Evolutionary conservation across 2,329 filamentous ascomycete species (phyloP), one percentile per base, ranked within the genome.

Genomic region (Ophiostoma montium): DNA sequence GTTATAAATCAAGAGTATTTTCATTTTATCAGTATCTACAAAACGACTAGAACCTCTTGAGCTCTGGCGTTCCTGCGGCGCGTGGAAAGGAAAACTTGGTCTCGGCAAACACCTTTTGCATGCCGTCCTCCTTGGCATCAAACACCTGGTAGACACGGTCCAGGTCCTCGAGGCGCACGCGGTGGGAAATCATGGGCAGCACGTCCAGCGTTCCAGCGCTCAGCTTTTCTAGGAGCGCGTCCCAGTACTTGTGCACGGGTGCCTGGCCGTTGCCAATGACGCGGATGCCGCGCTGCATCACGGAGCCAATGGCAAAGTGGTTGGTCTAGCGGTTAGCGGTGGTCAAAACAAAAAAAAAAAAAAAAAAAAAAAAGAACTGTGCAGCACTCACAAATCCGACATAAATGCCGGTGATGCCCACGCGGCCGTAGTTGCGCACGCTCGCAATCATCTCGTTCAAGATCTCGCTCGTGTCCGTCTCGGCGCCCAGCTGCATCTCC

Each of bases 221-320:
- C 53, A 94, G 83, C 64, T 69, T 67, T 53, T 75, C 66, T 42
- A 92, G 70, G n/a, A 94, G 69, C 3, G 84, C 75, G 21, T 86
- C 71, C 87, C 86, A 94, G 67, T 94, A 92, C 58, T 81, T 76
- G 58, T 90, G 85, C 0, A 94, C 85, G 0, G 86, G 86, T 0
- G 75, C 75, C 57, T 80, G 76, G 1, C 76, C 76, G 57, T 78
- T 78, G 16, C 77, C 76, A 39, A 79, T 88, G 41, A 94, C 74
- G 1, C 84, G 80, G 56, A 94, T 78, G n/a, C 86, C 86, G 31
- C 84, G 80, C 66, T 94, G 79, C 86, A 94, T 94, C 13, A 94
- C 61, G 0, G 84, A 80, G 10, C 87, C 86, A 56, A 90, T 80
- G 65, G 86, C 86, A 70, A 90, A 86, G 63, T 86, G 82, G 64